Conservation (phyloP, 2,329 filamentous ascomycete genomes). For the Aspergillus fijiensis region DNA sequence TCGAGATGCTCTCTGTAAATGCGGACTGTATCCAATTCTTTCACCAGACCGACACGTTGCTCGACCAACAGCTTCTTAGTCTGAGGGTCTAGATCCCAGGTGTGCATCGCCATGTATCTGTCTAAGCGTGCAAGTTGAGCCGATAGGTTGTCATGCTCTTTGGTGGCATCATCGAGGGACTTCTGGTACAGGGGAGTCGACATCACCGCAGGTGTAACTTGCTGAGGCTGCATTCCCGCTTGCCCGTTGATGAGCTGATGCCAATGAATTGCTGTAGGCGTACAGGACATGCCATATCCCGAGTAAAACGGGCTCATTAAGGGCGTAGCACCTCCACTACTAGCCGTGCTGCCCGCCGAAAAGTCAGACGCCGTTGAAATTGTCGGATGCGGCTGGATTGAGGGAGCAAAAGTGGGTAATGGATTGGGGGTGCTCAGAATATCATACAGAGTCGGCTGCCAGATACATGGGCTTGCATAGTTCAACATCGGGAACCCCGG, state of each 20-base stretch:
- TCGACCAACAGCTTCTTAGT: slow-evolving; percentile 37
- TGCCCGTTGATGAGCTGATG: slow-evolving; percentile 6
- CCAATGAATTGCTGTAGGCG: slow-evolving; percentile 12
- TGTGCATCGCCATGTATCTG: slow-evolving; percentile 40
- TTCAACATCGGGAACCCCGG: slow-evolving; percentile 14
- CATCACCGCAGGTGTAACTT: slow-evolving; percentile 7
- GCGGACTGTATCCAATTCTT: slow-evolving; percentile 38
- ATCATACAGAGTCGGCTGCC: slow-evolving; percentile 19
- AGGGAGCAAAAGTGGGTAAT: slow-evolving; percentile 12
- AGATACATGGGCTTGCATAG: slow-evolving; percentile 15
- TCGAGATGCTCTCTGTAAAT: slow-evolving; percentile 38
- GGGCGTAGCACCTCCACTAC: slow-evolving; percentile 1
- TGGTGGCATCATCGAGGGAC: slow-evolving; percentile 30
- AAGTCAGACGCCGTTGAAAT: slow-evolving; percentile 11
- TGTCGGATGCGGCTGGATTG: slow-evolving; percentile 15
- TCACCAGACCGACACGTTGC: slow-evolving; percentile 37
- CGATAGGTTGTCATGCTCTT: slow-evolving; percentile 32
- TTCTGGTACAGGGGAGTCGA: slow-evolving; percentile 20
- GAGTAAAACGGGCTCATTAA: slow-evolving; percentile 9
- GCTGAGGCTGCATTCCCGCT: slow-evolving; percentile 12
- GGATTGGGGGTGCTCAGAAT: slow-evolving; percentile 13
- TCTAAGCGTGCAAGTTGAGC: slow-evolving; percentile 38
- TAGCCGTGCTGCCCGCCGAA: slow-evolving; percentile 7
- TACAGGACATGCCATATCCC: slow-evolving; percentile 13
- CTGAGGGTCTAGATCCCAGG: slow-evolving; percentile 36